Base-by-base conservation (phyloP, 192 early-diverging fungal genomes). In the Lobosporangium transversale region DNA sequence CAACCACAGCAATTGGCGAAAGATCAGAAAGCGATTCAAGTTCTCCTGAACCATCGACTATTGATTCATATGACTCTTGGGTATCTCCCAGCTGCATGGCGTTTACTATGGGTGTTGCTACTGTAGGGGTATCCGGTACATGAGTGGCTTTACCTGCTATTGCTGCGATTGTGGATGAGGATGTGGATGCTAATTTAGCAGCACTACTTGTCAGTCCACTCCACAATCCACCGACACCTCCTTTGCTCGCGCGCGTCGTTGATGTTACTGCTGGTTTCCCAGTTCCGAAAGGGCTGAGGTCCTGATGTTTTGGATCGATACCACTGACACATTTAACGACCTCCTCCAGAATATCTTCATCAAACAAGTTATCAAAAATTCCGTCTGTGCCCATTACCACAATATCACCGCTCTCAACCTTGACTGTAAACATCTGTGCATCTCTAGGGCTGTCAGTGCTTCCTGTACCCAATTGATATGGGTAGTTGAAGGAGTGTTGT, bases 401-500 rank as follows among this genome's bases (percentile, higher is more conserved):
- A 49, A 99, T 89, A 71, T 99, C 98, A 36, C 94, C 94, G 73
- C 93, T 89, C 58, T 94, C 88, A 21, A 97, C 88, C 65, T 95
- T 95, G 21, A 97, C 84, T 3, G 80, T 87, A 64, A 92, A 97
- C 31, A 84, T 81, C 73, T 94, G 91, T 1, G 97, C 92, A 70
- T 96, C 94, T 32, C 83, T 79, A 4, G 97, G 96, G 6, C 63
- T 68, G 84, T 97, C 94, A 48, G 86, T 87, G 51, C 85, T 84
- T 43, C 91, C 91, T 14, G 93, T 97, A 47, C 97, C 95, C 27
- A 99, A 88, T 69, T 99, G 98, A 73, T 88, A 97, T 7, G 98
- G 98, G 70, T 93, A 98, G 81, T 99, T 99, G 84, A 99, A 99
- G 15, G 94, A 97, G 81, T 99, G 95, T 80, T 98, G 96, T 67